A percentile compares a stretch with the other conserved stretches of the same genome.
phyloP scores from a whole-genome alignment of 768 basidiomycete genomes.

The Mycena capillaripes region DNA sequence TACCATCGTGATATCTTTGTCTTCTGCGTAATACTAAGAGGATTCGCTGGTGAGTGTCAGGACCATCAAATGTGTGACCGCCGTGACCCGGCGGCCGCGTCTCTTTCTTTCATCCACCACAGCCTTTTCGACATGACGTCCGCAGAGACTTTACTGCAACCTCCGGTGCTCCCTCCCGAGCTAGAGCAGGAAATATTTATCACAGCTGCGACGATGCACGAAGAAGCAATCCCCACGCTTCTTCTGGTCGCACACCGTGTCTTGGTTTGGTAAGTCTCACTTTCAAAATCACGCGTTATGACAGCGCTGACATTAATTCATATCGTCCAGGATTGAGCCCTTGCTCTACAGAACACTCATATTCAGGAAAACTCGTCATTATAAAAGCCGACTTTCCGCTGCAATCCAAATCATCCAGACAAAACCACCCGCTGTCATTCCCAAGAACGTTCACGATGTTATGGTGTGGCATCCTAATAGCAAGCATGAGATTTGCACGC shows the following conservation, averaged over 20 bases:
- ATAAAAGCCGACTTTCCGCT: not conserved
- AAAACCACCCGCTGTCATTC: not conserved
- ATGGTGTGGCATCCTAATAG: not conserved
- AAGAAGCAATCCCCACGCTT: not conserved
- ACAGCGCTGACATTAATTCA: not conserved
- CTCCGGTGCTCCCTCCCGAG: not conserved
- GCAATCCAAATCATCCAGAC: not conserved
- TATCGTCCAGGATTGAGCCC: constrained; percentile 2
- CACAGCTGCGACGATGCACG: not conserved
- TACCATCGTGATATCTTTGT: too few relatives aligned
- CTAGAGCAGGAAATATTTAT: constrained; percentile 10
- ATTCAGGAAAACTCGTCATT: not conserved
- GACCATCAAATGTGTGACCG: too few relatives aligned
- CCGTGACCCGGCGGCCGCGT: too few relatives aligned
- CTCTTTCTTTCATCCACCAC: too few relatives aligned
- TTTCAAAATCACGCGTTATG: not conserved
- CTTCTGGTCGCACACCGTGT: not conserved
- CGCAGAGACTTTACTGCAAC: too few relatives aligned
- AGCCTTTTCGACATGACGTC: not conserved
- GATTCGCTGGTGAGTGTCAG: too few relatives aligned
- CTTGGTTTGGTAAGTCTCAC: not conserved
- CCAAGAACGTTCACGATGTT: not conserved
- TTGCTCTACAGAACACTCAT: not conserved
- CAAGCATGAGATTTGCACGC: not conserved
- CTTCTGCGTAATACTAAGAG: too few relatives aligned